Conservation (phyloP, 176 grass and related monocot species). For the Musa itinerans region DNA sequence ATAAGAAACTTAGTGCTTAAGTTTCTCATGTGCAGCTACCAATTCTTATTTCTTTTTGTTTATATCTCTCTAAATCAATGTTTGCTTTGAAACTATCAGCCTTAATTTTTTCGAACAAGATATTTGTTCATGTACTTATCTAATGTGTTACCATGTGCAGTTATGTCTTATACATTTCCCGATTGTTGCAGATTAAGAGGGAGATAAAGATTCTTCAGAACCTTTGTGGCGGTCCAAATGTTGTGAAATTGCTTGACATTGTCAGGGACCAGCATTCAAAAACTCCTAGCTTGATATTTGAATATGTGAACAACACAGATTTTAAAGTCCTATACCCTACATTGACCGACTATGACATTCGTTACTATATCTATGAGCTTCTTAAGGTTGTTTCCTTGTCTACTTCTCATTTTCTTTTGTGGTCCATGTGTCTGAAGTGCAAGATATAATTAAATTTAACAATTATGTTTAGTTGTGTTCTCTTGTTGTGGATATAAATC, state of each 20-base stretch:
- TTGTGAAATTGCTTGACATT: conserved; percentile 88
- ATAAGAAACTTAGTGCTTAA: too few relatives aligned
- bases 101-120: background rate
- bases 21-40: too few relatives aligned
- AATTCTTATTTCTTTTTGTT: too few relatives aligned
- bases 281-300: conserved; percentile 91
- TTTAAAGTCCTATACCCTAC: conserved; percentile 94
- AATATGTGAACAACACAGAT: conserved; percentile 97
- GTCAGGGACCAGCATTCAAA: conserved; percentile 94
- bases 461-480: too few relatives aligned
- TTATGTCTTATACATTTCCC: conserved; percentile 3
- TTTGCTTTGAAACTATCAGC: too few relatives aligned
- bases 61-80: too few relatives aligned
- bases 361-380: conserved; percentile 94
- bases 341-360: conserved; percentile 94
- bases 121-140: background rate
- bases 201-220: conserved; percentile 99
- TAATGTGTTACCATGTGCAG: background rate
- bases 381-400: conserved; percentile 60
- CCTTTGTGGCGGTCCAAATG: conserved; percentile 87
- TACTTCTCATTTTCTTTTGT: conserved; percentile 3
- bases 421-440: background rate
- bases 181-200: conserved; percentile 81
- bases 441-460: background rate
- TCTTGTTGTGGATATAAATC: too few relatives aligned